Evolutionary conservation across 176 grass and related monocot species (phyloP).

Genomic region (Chrysopogon serrulatus): DNA sequence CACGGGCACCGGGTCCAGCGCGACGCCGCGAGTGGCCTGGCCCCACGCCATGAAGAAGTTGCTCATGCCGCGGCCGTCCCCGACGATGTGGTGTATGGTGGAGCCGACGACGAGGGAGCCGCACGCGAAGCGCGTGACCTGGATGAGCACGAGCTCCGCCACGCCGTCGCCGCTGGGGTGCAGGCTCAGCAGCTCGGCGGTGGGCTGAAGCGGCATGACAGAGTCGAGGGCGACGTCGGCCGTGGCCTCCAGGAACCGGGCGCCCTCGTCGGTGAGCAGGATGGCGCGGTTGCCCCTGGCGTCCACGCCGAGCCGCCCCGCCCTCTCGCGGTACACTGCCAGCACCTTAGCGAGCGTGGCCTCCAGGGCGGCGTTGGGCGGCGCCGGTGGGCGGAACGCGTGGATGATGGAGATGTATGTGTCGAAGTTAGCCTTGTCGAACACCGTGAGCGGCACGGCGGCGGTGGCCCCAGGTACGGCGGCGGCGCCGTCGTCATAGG

Average conservation of each 20-base stretch:
- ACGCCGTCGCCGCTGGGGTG: neutral
- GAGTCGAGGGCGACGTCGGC: neutral
- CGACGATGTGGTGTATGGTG: neutral
- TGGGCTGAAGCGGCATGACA: neutral
- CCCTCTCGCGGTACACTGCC: neutral
- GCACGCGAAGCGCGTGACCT: slow-evolving; percentile 1
- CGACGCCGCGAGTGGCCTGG: neutral
- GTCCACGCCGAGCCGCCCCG: neutral
- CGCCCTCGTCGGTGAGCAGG: slow-evolving; percentile 7
- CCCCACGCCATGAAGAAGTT: neutral
- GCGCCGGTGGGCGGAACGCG: neutral
- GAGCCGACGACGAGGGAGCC: neutral
- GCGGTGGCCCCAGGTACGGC: too few relatives aligned
- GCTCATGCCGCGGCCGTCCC: neutral
- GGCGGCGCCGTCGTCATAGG: too few relatives aligned
- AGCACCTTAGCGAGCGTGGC: neutral
- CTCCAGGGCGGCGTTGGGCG: neutral
- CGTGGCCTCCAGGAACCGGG: neutral
- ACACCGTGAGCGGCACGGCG: neutral
- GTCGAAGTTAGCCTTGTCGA: neutral
- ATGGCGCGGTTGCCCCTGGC: neutral
- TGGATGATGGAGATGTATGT: neutral
- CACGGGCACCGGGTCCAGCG: neutral
- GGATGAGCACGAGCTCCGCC: neutral
- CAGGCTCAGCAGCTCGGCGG: neutral